Conservation (phyloP, 768 basidiomycete species). For the Tephrocybe sp. region DNA sequence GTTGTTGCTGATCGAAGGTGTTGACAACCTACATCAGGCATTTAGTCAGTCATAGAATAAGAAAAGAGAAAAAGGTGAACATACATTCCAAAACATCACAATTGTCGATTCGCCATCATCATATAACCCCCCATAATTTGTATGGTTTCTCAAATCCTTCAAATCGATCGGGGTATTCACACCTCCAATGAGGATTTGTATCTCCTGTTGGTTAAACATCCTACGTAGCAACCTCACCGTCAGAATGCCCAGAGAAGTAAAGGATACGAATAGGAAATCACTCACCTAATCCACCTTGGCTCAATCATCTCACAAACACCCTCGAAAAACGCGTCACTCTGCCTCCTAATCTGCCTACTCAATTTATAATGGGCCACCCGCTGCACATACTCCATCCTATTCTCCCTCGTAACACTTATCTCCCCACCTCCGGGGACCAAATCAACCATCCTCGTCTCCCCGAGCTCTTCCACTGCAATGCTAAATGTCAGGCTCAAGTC, state of each 20-base stretch:
- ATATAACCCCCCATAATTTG: conserved; percentile 81
- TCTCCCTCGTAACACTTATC: conserved; percentile 83
- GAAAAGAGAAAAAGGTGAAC: conserved; percentile 15
- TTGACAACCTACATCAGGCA: conserved; percentile 60
- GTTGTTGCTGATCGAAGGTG: conserved; percentile 77
- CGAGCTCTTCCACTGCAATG: conserved; percentile 88
- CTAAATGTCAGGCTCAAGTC: conserved; percentile 91
- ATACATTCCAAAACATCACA: conserved; percentile 77
- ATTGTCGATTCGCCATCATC: conserved; percentile 71
- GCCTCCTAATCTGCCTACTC: conserved; percentile 82
- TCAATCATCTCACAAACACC: conserved; percentile 93
- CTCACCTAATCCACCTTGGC: conserved; percentile 78
- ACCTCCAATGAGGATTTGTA: conserved; percentile 89
- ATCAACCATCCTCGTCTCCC: conserved; percentile 69
- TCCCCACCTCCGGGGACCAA: conserved; percentile 82
- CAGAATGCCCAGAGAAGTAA: background rate
- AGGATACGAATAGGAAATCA: background rate
- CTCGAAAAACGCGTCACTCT: conserved; percentile 86
- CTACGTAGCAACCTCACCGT: conserved; percentile 30
- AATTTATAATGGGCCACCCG: conserved; percentile 86
- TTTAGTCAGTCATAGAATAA: background rate
- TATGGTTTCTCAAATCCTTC: conserved; percentile 73
- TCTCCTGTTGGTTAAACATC: conserved; percentile 97
- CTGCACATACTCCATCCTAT: conserved; percentile 86
- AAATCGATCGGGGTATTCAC: conserved; percentile 83